Evolutionary conservation across 2,329 filamentous ascomycete species (phyloP).

Genomic region (Neopestalotiopsis clavispora): DNA sequence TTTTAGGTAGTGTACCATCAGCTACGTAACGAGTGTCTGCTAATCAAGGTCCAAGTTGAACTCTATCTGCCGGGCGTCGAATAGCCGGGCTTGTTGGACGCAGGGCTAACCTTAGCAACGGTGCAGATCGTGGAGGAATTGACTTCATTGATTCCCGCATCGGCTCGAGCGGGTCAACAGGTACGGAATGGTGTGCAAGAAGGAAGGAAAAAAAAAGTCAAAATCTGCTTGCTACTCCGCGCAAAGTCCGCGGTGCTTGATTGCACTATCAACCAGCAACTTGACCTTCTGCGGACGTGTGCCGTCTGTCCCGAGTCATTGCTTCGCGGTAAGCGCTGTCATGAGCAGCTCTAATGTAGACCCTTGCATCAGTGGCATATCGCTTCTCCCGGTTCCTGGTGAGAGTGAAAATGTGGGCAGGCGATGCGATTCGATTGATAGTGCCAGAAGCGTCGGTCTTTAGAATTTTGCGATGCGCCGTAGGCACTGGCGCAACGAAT

Average conservation of each 20-base stretch:
- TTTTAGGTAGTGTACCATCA: neutral
- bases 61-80: neutral
- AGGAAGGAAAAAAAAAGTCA: neutral
- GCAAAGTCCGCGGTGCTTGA: too few species aligned
- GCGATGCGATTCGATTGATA: neutral
- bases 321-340: neutral
- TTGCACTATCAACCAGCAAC: too few species aligned
- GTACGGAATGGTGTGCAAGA: too few species aligned
- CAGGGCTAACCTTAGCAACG: neutral
- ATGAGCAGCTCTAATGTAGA: slow-evolving; percentile 1
- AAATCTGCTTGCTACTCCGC: neutral
- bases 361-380: neutral
- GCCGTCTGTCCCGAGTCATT: slow-evolving; percentile 12
- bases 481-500: neutral
- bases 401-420: neutral
- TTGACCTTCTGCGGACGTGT: neutral
- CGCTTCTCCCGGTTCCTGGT: neutral
- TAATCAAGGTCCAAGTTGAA: neutral
- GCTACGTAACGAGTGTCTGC: neutral
- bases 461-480: neutral
- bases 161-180: slow-evolving; percentile 1
- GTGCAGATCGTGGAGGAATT: neutral
- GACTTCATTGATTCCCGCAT: slow-evolving; percentile 14
- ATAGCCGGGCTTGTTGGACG: neutral
- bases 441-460: neutral